A percentile compares a stretch with the other conserved stretches of the same genome.
phyloP scores from a whole-genome alignment of 441 rosid genomes.

The Melastoma candidum region DNA sequence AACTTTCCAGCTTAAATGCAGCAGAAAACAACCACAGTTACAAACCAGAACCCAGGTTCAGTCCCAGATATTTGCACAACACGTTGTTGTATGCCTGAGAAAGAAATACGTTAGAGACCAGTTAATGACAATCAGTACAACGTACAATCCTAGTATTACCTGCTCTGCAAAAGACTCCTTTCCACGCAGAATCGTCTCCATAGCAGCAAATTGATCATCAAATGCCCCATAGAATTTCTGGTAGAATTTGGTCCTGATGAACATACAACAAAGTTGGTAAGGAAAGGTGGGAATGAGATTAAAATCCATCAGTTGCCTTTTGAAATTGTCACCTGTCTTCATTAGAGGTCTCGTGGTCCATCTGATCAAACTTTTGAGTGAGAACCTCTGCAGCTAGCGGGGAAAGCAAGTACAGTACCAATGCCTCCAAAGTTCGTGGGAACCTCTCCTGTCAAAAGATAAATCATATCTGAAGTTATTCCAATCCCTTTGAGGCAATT shows the following conservation, averaged over 20 bases:
- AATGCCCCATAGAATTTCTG: slow-evolving; percentile 61
- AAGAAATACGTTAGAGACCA: slow-evolving; percentile 3
- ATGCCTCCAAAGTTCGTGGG: slow-evolving; percentile 82
- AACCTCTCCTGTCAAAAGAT: slow-evolving; percentile 49
- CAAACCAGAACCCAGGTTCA: slow-evolving; percentile 23
- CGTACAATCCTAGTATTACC: slow-evolving; percentile 29
- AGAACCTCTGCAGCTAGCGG: slow-evolving; percentile 85
- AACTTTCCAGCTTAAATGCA: no score
- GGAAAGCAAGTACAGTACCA: slow-evolving; percentile 71
- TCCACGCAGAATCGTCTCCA: slow-evolving; percentile 68
- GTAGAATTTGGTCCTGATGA: slow-evolving; percentile 62
- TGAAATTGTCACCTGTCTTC: no score
- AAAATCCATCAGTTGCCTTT: neutral
- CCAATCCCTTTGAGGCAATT: neutral
- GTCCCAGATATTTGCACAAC: slow-evolving; percentile 52
- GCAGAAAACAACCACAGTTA: slow-evolving; percentile 7
- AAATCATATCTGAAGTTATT: neutral
- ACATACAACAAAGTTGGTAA: slow-evolving; percentile 3
- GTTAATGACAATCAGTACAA: neutral
- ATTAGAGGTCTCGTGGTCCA: no score
- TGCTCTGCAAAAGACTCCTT: slow-evolving; percentile 68
- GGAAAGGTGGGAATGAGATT: slow-evolving; percentile 7
- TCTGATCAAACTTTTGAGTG: neutral
- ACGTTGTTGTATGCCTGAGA: slow-evolving; percentile 69
- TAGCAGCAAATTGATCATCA: slow-evolving; percentile 78